These are phyloP conservation scores for Lactarius hengduanensis DNA, from an alignment of 768 basidiomycete species.

Conservation along the genomic window DNA sequence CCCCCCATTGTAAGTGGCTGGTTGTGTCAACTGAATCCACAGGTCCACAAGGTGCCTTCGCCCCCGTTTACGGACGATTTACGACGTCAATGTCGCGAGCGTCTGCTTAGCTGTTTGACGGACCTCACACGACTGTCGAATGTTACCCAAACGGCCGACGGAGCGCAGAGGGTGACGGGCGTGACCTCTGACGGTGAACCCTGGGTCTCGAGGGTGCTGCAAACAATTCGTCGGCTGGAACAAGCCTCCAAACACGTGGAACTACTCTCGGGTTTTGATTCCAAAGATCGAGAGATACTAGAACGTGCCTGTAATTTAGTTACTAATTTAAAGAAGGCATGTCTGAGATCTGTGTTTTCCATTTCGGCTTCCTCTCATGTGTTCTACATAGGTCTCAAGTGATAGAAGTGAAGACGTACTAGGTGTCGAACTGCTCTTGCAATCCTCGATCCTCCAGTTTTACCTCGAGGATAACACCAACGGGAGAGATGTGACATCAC, in stretches of 20 bases:
- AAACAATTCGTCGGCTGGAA: slow-evolving; percentile 55
- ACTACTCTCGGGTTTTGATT: slow-evolving; percentile 50
- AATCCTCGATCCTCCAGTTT: slow-evolving; percentile 66
- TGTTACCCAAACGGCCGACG: slow-evolving; percentile 50
- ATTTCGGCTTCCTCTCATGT: neutral
- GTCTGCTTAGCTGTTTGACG: slow-evolving; percentile 70
- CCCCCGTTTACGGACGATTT: slow-evolving; percentile 73
- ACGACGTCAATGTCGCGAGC: slow-evolving; percentile 62
- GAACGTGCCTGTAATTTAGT: slow-evolving; percentile 45
- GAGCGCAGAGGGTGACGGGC: slow-evolving; percentile 53
- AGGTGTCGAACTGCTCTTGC: slow-evolving; percentile 70
- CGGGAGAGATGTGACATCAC: slow-evolving; percentile 47
- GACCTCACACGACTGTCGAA: slow-evolving; percentile 64
- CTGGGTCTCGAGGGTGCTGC: slow-evolving; percentile 71
- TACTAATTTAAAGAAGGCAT: slow-evolving; percentile 47
- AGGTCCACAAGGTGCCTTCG: slow-evolving; percentile 63
- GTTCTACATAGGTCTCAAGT: slow-evolving; percentile 37
- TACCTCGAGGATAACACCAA: slow-evolving; percentile 66
- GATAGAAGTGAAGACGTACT: slow-evolving; percentile 53
- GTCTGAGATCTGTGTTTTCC: neutral
- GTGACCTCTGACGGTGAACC: slow-evolving; percentile 71
- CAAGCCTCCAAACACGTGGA: slow-evolving; percentile 67
- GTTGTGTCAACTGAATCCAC: slow-evolving; percentile 12
- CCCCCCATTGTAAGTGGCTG: neutral
- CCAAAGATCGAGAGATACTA: slow-evolving; percentile 51